A percentile compares a stretch with the other conserved stretches of the same genome.
Evolutionary conservation across 768 basidiomycete species (phyloP).

Genomic region (Rhizopogon vesiculosus): DNA sequence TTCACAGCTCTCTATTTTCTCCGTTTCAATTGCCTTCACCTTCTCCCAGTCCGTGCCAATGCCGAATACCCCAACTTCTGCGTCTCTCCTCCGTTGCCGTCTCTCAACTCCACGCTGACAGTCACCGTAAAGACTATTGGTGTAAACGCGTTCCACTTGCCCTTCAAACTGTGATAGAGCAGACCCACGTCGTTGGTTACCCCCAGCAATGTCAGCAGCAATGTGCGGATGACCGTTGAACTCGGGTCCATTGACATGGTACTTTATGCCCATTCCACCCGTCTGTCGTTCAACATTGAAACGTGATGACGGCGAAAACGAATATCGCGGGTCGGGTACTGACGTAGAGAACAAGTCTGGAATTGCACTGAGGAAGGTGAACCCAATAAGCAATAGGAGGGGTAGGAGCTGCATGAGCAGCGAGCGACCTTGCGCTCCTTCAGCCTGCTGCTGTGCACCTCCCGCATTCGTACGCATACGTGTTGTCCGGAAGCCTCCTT

Average conservation of each 20-base stretch:
- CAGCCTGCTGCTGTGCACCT: slow-evolving; percentile 30
- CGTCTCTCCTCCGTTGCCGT: slow-evolving; percentile 67
- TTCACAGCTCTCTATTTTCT: slow-evolving; percentile 74
- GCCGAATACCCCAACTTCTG: slow-evolving; percentile 84
- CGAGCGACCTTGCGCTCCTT: slow-evolving; percentile 47
- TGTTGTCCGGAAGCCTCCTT: slow-evolving; percentile 76
- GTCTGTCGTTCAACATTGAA: slow-evolving; percentile 75
- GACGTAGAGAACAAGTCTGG: slow-evolving; percentile 70
- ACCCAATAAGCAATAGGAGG: slow-evolving; percentile 74
- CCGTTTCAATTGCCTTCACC: slow-evolving; percentile 65
- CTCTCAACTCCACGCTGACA: slow-evolving; percentile 69
- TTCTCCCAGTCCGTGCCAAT: slow-evolving; percentile 92
- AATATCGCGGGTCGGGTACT: slow-evolving; percentile 75
- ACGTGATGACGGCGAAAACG: slow-evolving; percentile 56
- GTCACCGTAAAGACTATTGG: slow-evolving; percentile 59
- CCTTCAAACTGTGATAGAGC: slow-evolving; percentile 64
- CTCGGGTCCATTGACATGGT: slow-evolving; percentile 79
- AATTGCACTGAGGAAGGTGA: slow-evolving; percentile 79
- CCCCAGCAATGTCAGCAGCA: slow-evolving; percentile 61
- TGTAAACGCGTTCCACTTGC: slow-evolving; percentile 70
- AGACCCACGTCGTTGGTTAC: slow-evolving; percentile 20
- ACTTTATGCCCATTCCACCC: slow-evolving; percentile 62
- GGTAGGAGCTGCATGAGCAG: slow-evolving; percentile 77
- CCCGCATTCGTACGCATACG: slow-evolving; percentile 44
- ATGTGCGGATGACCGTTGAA: slow-evolving; percentile 75